These are phyloP conservation scores for Solanum aculeatissimum DNA, from an alignment of 305 asterid species.

Conservation along the genomic window DNA sequence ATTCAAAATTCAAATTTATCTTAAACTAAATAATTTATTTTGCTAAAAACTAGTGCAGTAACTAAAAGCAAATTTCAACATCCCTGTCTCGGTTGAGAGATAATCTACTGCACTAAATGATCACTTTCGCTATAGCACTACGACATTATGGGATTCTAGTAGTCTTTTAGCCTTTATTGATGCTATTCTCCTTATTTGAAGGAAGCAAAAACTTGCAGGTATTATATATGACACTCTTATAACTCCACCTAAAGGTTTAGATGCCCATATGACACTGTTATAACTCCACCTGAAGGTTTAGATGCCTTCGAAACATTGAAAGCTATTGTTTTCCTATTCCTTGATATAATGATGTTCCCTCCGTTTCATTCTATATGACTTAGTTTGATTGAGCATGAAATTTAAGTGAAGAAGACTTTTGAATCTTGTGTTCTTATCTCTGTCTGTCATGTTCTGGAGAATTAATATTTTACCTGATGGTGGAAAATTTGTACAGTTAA, in stretches of 20 bases:
- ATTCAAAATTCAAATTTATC: too few relatives aligned
- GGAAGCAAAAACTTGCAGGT: not conserved
- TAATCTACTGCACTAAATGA: not conserved
- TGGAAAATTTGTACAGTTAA: constrained; percentile 23
- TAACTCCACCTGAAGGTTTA: not conserved
- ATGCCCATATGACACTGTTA: too few relatives aligned
- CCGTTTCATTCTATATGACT: not conserved
- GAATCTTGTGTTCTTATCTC: not conserved
- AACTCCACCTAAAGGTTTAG: not conserved
- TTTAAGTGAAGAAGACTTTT: not conserved
- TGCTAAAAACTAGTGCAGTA: too few relatives aligned
- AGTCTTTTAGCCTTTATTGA: not conserved
- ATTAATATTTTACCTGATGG: not conserved
- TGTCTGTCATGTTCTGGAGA: not conserved
- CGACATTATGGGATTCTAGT: not conserved
- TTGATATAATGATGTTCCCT: not conserved
- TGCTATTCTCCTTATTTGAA: not conserved
- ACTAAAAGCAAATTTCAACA: too few relatives aligned
- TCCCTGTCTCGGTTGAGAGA: not conserved
- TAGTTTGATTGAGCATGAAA: not conserved
- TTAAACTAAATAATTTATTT: too few relatives aligned
- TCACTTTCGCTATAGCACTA: not conserved
- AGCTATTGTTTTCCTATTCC: not conserved
- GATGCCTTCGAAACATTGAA: not conserved
- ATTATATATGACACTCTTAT: not conserved